A percentile compares a stretch with the other conserved stretches of the same genome.
These are phyloP conservation scores for Cyclostephanos tholiformis DNA, from an alignment of 108 stramenopile genomes.

Conservation along the genomic window DNA sequence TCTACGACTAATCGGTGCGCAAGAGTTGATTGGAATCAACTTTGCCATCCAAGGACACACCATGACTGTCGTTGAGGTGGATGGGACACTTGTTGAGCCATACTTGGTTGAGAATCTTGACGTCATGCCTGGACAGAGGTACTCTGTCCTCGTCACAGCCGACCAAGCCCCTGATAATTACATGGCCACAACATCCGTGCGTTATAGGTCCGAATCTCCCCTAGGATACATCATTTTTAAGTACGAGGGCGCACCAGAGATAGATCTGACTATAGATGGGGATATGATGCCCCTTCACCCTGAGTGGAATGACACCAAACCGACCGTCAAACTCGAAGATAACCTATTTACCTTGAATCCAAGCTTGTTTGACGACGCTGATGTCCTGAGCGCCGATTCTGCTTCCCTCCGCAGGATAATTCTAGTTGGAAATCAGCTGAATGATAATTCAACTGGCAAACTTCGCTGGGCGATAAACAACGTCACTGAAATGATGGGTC, in stretches of 20 bases:
- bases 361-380: conserved; percentile 24
- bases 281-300: conserved; percentile 29
- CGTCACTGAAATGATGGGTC: conserved; percentile 13
- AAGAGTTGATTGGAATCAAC: conserved; percentile 35
- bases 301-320: conserved; percentile 26
- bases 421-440: conserved; percentile 34
- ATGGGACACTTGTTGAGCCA: conserved; percentile 50
- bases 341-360: conserved; percentile 32
- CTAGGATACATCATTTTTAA: conserved; percentile 26
- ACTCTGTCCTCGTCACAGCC: conserved; percentile 41
- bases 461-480: conserved; percentile 39
- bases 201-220: conserved; percentile 17
- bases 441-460: conserved; percentile 7
- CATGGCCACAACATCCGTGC: conserved; percentile 42
- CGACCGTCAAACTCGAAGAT: conserved; percentile 25
- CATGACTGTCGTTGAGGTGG: conserved; percentile 54
- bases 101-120: conserved; percentile 36
- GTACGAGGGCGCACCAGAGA: conserved; percentile 16
- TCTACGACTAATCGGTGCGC: conserved; percentile 36
- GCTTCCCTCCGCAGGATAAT: conserved; percentile 34
- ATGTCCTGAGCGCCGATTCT: conserved; percentile 21
- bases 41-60: conserved; percentile 46
- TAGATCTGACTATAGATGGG: conserved; percentile 25
- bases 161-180: conserved; percentile 44
- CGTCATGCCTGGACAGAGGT: conserved; percentile 45